Evolutionary conservation across 2,329 filamentous ascomycete species (phyloP).

Genomic region (Pseudocercospora eumusae): DNA sequence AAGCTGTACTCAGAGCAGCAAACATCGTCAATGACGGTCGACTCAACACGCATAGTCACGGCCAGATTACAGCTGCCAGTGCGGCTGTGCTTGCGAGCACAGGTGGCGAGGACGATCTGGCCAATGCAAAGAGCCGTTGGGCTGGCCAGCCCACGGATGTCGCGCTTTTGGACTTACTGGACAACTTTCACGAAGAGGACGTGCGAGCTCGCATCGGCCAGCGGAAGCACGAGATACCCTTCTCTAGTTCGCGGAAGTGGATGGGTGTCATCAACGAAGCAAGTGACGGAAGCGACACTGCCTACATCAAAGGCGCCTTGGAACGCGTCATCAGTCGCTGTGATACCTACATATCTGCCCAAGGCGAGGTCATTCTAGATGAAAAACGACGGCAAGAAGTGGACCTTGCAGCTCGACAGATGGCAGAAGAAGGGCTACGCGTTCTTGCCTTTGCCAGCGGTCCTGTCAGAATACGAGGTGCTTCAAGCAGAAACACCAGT

Average conservation of each 20-base stretch:
- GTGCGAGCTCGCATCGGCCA: slow-evolving; percentile 81
- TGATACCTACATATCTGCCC: slow-evolving; percentile 83
- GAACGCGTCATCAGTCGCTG: slow-evolving; percentile 84
- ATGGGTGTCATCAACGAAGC: slow-evolving; percentile 86
- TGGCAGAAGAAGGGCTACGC: slow-evolving; percentile 86
- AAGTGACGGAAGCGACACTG: slow-evolving; percentile 69
- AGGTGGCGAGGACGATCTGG: slow-evolving; percentile 58
- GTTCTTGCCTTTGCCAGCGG: slow-evolving; percentile 95
- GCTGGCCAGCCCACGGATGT: slow-evolving; percentile 96
- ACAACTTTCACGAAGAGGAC: slow-evolving; percentile 88
- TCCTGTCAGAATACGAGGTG: slow-evolving; percentile 44
- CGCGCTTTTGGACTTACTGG: slow-evolving; percentile 90
- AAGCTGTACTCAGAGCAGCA: slow-evolving; percentile 82
- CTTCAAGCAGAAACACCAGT: slow-evolving; percentile 32
- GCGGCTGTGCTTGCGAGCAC: slow-evolving; percentile 86
- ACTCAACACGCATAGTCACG: slow-evolving; percentile 65
- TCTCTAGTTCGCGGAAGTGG: slow-evolving; percentile 97
- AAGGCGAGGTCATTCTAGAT: slow-evolving; percentile 87
- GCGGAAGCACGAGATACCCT: slow-evolving; percentile 82
- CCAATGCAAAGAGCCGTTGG: slow-evolving; percentile 81
- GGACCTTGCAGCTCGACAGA: slow-evolving; percentile 73
- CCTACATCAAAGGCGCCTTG: slow-evolving; percentile 93
- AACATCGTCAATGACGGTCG: slow-evolving; percentile 96
- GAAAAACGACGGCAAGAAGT: slow-evolving; percentile 72
- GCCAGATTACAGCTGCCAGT: slow-evolving; percentile 62